Percentiles rank a stretch among this genome's conserved stretches.
These are phyloP conservation scores for Tulasnella sp. DNA, from an alignment of 768 basidiomycete genomes.

Conservation along the genomic window DNA sequence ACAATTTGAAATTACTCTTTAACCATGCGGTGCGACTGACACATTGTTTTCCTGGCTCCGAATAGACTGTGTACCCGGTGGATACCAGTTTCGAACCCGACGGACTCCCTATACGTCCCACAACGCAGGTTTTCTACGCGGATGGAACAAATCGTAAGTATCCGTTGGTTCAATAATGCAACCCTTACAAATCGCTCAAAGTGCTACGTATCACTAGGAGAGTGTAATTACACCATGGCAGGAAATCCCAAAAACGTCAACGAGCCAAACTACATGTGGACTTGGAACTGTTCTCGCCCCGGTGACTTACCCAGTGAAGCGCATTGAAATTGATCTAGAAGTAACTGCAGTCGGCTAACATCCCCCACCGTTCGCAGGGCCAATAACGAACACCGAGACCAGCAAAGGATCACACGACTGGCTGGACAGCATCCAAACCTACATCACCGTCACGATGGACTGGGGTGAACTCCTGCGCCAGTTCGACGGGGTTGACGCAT, in stretches of 20 bases:
- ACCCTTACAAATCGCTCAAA: neutral
- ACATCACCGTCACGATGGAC: slow-evolving; percentile 19
- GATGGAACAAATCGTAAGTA: slow-evolving; percentile 9
- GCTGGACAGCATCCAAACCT: slow-evolving; percentile 22
- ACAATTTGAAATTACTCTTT: too few species aligned
- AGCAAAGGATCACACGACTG: neutral
- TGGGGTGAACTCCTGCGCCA: neutral
- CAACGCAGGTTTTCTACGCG: slow-evolving; percentile 2
- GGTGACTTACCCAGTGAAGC: neutral
- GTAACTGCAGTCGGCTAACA: neutral
- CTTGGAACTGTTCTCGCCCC: slow-evolving; percentile 11
- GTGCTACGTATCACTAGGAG: neutral
- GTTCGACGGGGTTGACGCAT: neutral
- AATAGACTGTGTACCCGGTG: slow-evolving; percentile 14
- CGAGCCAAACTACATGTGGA: neutral
- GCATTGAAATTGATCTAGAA: neutral
- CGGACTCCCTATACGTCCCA: neutral
- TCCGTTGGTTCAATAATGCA: too few species aligned
- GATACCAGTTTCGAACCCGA: neutral
- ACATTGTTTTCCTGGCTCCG: too few species aligned
- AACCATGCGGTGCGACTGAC: too few species aligned
- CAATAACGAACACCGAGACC: neutral
- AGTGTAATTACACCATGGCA: neutral
- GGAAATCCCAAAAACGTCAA: neutral
- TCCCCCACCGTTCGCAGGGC: neutral